Conservation (phyloP, 768 basidiomycete species). For the Dioszegia crocea region DNA sequence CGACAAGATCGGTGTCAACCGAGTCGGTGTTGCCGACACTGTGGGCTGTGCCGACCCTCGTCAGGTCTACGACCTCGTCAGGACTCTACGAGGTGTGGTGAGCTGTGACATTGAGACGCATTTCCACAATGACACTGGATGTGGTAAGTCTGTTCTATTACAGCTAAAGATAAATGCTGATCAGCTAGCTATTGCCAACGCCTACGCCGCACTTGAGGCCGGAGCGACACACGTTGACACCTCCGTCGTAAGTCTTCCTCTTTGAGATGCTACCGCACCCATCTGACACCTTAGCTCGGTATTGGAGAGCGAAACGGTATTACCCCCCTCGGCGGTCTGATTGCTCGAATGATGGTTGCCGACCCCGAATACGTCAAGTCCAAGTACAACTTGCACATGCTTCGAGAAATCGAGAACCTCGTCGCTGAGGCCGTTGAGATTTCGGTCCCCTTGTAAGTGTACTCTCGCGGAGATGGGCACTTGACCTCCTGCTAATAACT, state of each 20-base stretch:
- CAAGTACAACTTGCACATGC: conserved; percentile 97
- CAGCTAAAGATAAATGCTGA: background rate
- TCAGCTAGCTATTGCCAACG: conserved; percentile 89
- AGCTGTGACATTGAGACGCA: conserved; percentile 97
- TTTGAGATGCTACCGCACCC: background rate
- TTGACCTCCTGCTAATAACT: conserved; percentile 1
- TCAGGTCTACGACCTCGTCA: conserved; percentile 96
- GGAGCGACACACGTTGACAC: conserved; percentile 99
- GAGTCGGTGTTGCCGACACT: conserved; percentile 98
- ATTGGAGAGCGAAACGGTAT: conserved; percentile 99
- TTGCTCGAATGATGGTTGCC: conserved; percentile 90
- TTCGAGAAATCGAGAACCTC: conserved; percentile 97
- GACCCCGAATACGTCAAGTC: conserved; percentile 98
- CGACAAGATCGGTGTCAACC: conserved; percentile 97
- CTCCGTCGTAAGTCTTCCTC: conserved; percentile 51
- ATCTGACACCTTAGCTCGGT: conserved; percentile 65
- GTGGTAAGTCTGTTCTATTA: conserved; percentile 61
- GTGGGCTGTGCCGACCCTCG: conserved; percentile 98
- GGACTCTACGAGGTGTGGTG: conserved; percentile 93
- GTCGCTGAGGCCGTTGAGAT: conserved; percentile 99
- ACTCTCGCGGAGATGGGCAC: background rate
- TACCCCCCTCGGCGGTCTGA: conserved; percentile 92
- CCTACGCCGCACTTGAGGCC: conserved; percentile 95
- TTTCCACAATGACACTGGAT: conserved; percentile 89
- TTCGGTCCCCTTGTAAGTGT: conserved; percentile 72